Percentiles rank a stretch among this genome's conserved stretches.
phyloP scores from a whole-genome alignment of 352 stramenopile species.

The Lagenidium giganteum region DNA sequence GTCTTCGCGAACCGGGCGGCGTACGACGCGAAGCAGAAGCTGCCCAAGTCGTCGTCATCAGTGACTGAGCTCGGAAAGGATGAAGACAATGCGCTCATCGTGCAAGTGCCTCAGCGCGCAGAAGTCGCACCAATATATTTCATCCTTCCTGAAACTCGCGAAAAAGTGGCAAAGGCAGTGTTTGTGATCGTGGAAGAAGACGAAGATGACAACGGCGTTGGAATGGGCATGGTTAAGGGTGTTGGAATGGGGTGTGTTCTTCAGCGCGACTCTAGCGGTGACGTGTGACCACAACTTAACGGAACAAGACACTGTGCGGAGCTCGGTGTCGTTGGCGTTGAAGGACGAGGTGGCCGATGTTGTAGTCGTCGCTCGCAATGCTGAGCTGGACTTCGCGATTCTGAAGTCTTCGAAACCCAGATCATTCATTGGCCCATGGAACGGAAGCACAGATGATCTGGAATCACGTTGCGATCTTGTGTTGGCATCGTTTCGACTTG shows the following conservation, averaged over 20 bases:
- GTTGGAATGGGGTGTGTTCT: constrained; percentile 8
- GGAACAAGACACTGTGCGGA: constrained; percentile 13
- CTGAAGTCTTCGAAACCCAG: constrained; percentile 4
- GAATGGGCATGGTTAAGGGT: not conserved
- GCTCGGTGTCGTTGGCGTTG: constrained; percentile 12
- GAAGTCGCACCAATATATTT: constrained; percentile 5
- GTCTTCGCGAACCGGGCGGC: too few relatives aligned
- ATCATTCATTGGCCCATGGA: constrained; percentile 9
- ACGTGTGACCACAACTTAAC: constrained; percentile 8
- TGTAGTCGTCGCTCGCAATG: constrained; percentile 11
- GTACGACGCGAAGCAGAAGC: too few relatives aligned
- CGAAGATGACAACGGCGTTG: constrained; percentile 5
- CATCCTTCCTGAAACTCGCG: constrained; percentile 7
- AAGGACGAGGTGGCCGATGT: constrained; percentile 14
- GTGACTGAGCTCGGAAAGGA: too few relatives aligned
- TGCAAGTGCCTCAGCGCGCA: constrained; percentile 1
- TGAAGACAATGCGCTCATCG: too few relatives aligned
- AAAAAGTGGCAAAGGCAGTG: constrained; percentile 7
- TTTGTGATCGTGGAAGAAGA: constrained; percentile 6
- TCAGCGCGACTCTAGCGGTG: constrained; percentile 7
- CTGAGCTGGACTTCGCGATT: constrained; percentile 14
- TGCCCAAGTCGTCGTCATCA: too few relatives aligned
- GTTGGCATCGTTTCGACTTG: constrained; percentile 15
- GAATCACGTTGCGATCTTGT: constrained; percentile 6
- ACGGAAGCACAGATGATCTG: constrained; percentile 6